A percentile compares a stretch with the other conserved stretches of the same genome.
These are phyloP conservation scores for Chlorella sorokiniana DNA, from an alignment of 139 green algal species.

Conservation along the genomic window DNA sequence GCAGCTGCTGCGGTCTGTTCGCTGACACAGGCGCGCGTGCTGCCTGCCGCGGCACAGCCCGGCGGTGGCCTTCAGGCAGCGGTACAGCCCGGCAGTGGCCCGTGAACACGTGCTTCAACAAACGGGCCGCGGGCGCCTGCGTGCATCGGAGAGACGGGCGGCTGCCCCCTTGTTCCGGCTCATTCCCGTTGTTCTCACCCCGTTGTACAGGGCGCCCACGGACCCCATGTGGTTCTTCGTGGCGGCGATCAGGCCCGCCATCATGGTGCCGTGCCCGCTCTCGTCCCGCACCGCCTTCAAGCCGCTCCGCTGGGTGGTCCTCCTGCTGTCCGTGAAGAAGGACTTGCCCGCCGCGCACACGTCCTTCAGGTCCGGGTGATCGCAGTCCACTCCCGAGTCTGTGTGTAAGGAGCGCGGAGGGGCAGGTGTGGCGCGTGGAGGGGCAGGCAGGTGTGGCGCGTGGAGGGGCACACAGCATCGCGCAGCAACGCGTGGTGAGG, in stretches of 20 bases:
- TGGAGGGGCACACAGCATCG: no score
- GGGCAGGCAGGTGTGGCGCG: background rate
- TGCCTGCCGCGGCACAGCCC: no score
- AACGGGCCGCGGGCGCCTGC: no score
- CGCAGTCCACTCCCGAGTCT: conserved; percentile 19
- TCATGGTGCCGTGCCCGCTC: background rate
- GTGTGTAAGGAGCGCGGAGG: background rate
- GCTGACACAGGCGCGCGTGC: no score
- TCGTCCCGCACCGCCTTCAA: background rate
- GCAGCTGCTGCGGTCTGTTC: background rate
- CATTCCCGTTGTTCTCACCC: background rate
- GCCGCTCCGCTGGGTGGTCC: background rate
- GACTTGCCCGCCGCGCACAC: background rate
- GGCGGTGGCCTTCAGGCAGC: no score
- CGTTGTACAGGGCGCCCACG: background rate
- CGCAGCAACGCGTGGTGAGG: no score
- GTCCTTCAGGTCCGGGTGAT: background rate
- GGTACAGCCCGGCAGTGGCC: no score
- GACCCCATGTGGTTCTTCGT: background rate
- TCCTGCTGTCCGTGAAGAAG: background rate
- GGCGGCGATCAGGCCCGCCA: conserved; percentile 2
- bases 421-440: background rate
- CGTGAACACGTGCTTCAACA: no score
- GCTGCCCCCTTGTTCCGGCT: no score
- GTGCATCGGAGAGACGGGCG: no score